Evolutionary conservation across 306 rosid genomes (phyloP).

Genomic region (Acacia crassicarpa): DNA sequence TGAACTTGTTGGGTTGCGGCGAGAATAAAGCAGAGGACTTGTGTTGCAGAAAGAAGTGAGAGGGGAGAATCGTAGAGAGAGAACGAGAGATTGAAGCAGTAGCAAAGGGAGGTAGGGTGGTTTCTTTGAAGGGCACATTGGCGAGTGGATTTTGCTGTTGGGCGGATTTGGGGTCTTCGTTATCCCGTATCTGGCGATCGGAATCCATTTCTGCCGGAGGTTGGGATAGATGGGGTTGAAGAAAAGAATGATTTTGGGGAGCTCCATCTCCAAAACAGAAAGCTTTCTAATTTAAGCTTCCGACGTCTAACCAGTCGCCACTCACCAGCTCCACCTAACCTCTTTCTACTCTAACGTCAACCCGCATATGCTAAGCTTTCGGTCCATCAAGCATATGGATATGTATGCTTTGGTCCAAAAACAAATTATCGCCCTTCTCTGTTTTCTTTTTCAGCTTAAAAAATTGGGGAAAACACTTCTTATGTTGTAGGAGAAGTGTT

Average conservation of each 20-base stretch:
- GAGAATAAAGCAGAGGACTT: constrained; percentile 48
- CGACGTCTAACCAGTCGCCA: neutral
- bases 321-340: constrained; percentile 23
- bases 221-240: neutral
- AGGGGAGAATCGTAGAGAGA: constrained; percentile 54
- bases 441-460: too few species aligned
- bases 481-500: too few species aligned
- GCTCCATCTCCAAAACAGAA: neutral
- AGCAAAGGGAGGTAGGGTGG: constrained; percentile 38
- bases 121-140: neutral
- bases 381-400: neutral
- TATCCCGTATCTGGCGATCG: constrained; percentile 38
- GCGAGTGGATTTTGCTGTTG: constrained; percentile 46
- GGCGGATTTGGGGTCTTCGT: constrained; percentile 41
- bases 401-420: neutral
- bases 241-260: neutral
- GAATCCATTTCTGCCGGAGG: constrained; percentile 42
- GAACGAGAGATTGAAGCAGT: constrained; percentile 70
- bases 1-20: constrained; percentile 49
- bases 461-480: too few species aligned
- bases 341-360: constrained; percentile 8
- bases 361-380: neutral
- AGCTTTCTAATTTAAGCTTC: neutral
- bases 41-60: constrained; percentile 52
- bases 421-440: neutral